phyloP scores from a whole-genome alignment of 345 rosid species.

The Turritis glabra region DNA sequence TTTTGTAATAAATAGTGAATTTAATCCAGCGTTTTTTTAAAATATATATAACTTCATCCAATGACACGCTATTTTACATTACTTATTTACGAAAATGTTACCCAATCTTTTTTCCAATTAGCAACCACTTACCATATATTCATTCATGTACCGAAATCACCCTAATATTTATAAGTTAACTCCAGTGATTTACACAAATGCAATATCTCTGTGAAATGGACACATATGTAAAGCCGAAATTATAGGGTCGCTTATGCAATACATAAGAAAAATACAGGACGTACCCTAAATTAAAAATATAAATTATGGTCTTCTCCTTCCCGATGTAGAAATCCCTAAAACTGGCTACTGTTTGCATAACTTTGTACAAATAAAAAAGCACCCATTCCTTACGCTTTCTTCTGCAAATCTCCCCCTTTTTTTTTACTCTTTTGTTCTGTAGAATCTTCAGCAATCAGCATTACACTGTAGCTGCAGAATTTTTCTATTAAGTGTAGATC shows the following conservation, averaged over 20 bases:
- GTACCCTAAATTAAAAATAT: background rate
- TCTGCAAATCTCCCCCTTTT: background rate
- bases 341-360: background rate
- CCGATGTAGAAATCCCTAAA: conserved; percentile 22
- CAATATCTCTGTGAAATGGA: background rate
- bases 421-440: background rate
- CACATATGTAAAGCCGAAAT: background rate
- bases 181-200: no score
- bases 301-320: background rate
- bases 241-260: background rate
- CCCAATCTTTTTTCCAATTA: no score
- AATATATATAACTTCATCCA: no score
- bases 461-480: conserved; percentile 12
- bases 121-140: no score
- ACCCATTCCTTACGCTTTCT: background rate
- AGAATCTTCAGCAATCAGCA: conserved; percentile 5
- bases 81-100: no score
- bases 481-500: conserved; percentile 14
- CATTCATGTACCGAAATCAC: no score
- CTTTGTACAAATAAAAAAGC: background rate
- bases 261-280: background rate
- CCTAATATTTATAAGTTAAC: no score
- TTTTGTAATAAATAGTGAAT: no score
- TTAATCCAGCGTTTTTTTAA: no score
- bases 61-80: no score